Percentiles rank a stretch among this genome's conserved stretches.
Conservation (phyloP, 352 stramenopile genomes). For the Phytophthora megakarya region DNA sequence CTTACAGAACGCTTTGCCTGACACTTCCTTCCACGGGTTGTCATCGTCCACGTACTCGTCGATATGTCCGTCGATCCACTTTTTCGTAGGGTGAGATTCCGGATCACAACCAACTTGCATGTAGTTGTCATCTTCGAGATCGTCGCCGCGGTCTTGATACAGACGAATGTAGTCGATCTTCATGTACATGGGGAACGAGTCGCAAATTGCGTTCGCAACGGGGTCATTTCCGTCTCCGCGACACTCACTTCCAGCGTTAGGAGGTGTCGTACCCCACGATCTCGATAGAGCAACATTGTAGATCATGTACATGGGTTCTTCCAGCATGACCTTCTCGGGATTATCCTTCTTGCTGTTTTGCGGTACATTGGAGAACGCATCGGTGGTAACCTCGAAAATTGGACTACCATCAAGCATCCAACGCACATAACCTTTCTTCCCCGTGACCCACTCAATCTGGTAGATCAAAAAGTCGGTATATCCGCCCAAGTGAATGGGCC, state of each 20-base stretch:
- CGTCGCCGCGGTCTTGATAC: conserved; percentile 58
- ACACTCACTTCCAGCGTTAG: conserved; percentile 46
- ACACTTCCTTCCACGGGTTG: conserved; percentile 48
- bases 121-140: conserved; percentile 41
- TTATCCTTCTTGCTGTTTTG: conserved; percentile 49
- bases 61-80: conserved; percentile 79
- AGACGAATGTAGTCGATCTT: conserved; percentile 89
- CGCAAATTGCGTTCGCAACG: conserved; percentile 67
- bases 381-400: conserved; percentile 65
- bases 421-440: conserved; percentile 53
- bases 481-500: conserved; percentile 54
- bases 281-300: conserved; percentile 63
- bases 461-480: conserved; percentile 61
- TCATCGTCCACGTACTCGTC: conserved; percentile 63
- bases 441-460: conserved; percentile 66
- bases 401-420: conserved; percentile 57
- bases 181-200: conserved; percentile 84
- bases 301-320: conserved; percentile 75
- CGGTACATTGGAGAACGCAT: conserved; percentile 48
- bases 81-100: conserved; percentile 56
- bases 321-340: conserved; percentile 57
- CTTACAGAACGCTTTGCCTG: conserved; percentile 47
- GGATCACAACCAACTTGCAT: conserved; percentile 73
- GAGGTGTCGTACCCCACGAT: conserved; percentile 48
- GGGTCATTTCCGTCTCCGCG: conserved; percentile 55